Percentiles rank a stretch among this genome's conserved stretches.
These are phyloP conservation scores for Fraxinus quadrangulata DNA, from an alignment of 257 asterid species.

Conservation along the genomic window DNA sequence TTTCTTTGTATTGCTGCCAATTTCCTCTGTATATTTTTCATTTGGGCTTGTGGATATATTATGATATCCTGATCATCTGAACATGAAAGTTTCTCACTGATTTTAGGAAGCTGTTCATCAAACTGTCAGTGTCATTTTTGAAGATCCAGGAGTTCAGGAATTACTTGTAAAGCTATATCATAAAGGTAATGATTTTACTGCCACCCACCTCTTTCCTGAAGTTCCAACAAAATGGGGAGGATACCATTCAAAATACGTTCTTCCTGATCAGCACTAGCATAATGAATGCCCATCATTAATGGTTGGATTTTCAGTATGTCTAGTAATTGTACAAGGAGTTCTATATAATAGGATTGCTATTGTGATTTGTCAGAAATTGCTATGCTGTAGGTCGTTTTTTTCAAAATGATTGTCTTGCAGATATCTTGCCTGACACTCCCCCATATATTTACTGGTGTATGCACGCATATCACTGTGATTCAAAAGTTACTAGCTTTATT, in stretches of 20 bases:
- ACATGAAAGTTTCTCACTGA: conserved; percentile 17
- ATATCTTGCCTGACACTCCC: background rate
- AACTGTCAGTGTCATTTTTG: conserved; percentile 93
- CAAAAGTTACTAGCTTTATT: background rate
- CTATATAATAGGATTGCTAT: too few relatives aligned
- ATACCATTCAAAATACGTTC: background rate
- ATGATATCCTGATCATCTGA: conserved; percentile 21
- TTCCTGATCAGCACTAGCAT: conserved; percentile 12
- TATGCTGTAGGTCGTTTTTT: background rate
- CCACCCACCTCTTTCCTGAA: conserved; percentile 18
- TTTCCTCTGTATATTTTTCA: background rate
- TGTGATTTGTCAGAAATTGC: conserved; percentile 4
- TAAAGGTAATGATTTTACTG: conserved; percentile 54
- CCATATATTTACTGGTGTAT: background rate
- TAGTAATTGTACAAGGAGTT: too few relatives aligned
- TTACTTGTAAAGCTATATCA: conserved; percentile 89
- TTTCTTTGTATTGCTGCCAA: background rate
- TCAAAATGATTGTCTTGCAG: background rate
- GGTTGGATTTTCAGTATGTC: background rate
- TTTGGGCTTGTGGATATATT: conserved; percentile 13
- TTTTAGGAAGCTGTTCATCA: conserved; percentile 90
- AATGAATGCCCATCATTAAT: conserved; percentile 11
- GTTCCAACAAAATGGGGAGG: background rate
- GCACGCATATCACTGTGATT: background rate
- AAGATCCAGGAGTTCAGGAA: conserved; percentile 99